These are phyloP conservation scores for Ceratocystis destructans DNA, from an alignment of 2,329 filamentous ascomycete species.

Conservation along the genomic window DNA sequence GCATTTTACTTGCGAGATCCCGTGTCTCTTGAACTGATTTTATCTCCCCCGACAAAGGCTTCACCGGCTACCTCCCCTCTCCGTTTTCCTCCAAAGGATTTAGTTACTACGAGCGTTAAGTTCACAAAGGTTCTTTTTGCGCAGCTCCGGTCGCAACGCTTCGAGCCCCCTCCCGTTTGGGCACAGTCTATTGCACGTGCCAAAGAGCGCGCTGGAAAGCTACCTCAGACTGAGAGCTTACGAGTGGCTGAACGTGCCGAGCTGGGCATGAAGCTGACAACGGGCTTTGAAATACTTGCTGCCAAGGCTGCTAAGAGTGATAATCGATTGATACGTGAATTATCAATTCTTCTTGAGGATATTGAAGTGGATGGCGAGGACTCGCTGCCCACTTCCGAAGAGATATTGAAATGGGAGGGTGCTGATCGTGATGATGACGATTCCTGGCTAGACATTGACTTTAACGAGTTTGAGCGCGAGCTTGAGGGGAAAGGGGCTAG, in stretches of 20 bases:
- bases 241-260: conserved; percentile 35
- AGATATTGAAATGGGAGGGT: conserved; percentile 58
- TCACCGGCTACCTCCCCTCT: conserved; percentile 34
- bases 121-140: conserved; percentile 88
- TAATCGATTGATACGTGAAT: conserved; percentile 56
- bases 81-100: conserved; percentile 60
- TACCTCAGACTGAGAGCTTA: conserved; percentile 21
- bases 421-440: conserved; percentile 62
- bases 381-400: conserved; percentile 53
- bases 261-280: conserved; percentile 77
- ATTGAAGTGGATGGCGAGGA: conserved; percentile 54
- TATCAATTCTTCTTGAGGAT: conserved; percentile 64
- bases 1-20: conserved; percentile 86
- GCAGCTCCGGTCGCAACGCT: conserved; percentile 76
- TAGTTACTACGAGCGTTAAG: conserved; percentile 62
- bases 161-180: conserved; percentile 49
- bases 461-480: conserved; percentile 74
- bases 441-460: conserved; percentile 83
- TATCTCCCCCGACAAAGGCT: conserved; percentile 28
- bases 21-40: conserved; percentile 54
- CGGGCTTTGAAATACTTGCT: conserved; percentile 81
- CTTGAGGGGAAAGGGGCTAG: conserved; percentile 38
- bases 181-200: conserved; percentile 21
- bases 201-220: conserved; percentile 20
- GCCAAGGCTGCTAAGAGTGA: conserved; percentile 53